These are phyloP conservation scores for Sporothrix globosa DNA, from an alignment of 2,329 filamentous ascomycete species.

Conservation along the genomic window DNA sequence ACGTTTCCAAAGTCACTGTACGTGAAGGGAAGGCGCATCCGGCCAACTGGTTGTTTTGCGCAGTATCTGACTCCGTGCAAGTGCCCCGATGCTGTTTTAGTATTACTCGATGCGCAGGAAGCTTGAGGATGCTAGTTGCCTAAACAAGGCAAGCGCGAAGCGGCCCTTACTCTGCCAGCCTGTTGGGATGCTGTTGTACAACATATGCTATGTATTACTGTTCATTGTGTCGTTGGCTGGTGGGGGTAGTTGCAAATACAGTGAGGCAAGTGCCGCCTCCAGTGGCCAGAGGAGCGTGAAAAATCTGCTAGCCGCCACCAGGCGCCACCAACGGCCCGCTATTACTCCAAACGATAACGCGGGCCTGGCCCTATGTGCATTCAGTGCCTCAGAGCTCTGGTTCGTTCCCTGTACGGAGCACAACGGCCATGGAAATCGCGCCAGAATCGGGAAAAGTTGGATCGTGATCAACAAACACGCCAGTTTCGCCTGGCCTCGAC, in stretches of 20 bases:
- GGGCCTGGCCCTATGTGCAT: neutral
- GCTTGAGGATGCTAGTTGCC: constrained; percentile 2
- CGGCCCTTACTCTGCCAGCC: neutral
- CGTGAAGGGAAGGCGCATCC: neutral
- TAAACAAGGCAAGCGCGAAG: constrained; percentile 13
- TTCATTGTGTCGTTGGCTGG: neutral
- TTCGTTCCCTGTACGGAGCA: neutral
- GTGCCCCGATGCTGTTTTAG: no score
- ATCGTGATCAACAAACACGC: neutral
- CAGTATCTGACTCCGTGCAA: neutral
- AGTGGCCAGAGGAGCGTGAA: neutral
- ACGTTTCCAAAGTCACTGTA: neutral
- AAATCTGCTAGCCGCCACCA: constrained; percentile 22
- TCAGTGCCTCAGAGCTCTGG: constrained; percentile 2
- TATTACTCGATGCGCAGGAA: neutral
- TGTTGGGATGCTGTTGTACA: neutral
- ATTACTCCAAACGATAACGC: neutral
- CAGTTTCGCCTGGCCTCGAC: constrained; percentile 3
- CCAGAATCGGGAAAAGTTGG: constrained; percentile 4
- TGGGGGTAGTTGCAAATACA: neutral
- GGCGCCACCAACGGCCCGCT: neutral
- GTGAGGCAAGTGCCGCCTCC: no score
- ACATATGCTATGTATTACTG: no score
- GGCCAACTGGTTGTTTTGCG: neutral
- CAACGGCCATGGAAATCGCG: neutral